Percentiles rank a stretch among this genome's conserved stretches.
phyloP scores from a whole-genome alignment of 345 rosid genomes.

The Pugionium cornutum region DNA sequence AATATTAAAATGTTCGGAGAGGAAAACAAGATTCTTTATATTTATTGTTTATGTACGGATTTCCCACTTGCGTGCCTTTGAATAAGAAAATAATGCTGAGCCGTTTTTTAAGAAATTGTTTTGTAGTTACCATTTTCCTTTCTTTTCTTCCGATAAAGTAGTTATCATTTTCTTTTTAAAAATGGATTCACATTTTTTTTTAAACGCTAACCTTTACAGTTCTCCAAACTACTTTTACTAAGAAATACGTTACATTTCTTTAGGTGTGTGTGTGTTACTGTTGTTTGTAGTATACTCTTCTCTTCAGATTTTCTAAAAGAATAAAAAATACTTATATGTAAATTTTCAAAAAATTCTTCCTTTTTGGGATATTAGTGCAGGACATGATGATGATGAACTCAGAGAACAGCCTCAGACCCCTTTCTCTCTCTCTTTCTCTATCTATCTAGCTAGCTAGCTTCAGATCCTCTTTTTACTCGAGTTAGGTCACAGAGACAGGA shows the following conservation, averaged over 20 bases:
- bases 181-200: conserved; percentile 10
- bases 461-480: conserved; percentile 32
- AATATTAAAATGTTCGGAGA: too few relatives aligned
- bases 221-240: conserved; percentile 33
- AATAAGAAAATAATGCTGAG: conserved; percentile 23
- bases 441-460: too few relatives aligned
- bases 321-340: conserved; percentile 23
- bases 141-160: too few relatives aligned
- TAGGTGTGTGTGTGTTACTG: conserved; percentile 16
- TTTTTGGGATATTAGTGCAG: conserved; percentile 36
- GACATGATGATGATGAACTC: conserved; percentile 32
- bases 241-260: conserved; percentile 28
- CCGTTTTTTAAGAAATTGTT: too few relatives aligned
- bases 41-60: conserved; percentile 33
- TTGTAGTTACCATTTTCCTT: too few relatives aligned
- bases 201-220: conserved; percentile 25
- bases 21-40: conserved; percentile 28
- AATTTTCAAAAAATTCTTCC: conserved; percentile 10
- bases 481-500: conserved; percentile 38
- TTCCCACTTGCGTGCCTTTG: conserved; percentile 32
- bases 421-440: conserved; percentile 7
- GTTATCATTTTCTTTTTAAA: conserved; percentile 22
- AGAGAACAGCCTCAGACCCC: conserved; percentile 20
- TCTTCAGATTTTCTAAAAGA: neutral
- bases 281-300: conserved; percentile 25